Base-by-base conservation (phyloP, 2,329 filamentous ascomycete species). In the Xylaria sp. region DNA sequence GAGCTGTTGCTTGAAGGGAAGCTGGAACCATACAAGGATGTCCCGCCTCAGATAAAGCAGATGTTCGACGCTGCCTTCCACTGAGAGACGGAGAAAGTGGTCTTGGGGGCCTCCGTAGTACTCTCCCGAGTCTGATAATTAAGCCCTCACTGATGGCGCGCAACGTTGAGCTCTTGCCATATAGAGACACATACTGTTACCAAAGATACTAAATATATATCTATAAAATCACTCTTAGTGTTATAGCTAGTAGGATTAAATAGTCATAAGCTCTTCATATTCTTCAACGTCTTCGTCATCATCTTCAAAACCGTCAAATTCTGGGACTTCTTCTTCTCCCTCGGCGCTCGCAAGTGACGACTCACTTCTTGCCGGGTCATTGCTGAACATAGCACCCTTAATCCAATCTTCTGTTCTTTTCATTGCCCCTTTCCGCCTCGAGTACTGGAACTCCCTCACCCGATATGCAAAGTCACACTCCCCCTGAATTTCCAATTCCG, bases 21-120 rank as follows among this genome's bases (percentile, higher is more conserved):
- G 57, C 60, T 78, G 12, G 72, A 68, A 8, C 32, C 71, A 1
- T 78, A 78, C 34, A 69, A 70, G 8, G 71, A 75, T 2, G 1
- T 78, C 2, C 73, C 73, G 9, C 64, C 70, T 1, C 65, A 71
- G 48, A 66, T 75, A 7, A 27, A 39, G 11, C 59, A 69, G 34
- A 12, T 54, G 4, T 71, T 74, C 32, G 47, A 72, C 36, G 24
- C 61, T 9, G 71, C 61, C 5, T 74, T 74, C 42, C 63, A 66
- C 32, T 67, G 32, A 64, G 19, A 59, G 19, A 48, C 27, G n/a
- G 2, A 21, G 6, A 12, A 58, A 3, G 27, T 58, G 12, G 4
- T 21, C 14, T 12, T 71, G 17, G 2, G 8, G 8, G 6, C 34
- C 3, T 3, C 8, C 34, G 1, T 14, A n/a, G 39, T 2, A 11